Percentiles rank a stretch among this genome's conserved stretches.
Evolutionary conservation across 805 yeast genomes (phyloP).

Genomic region (Spathaspora boniae): DNA sequence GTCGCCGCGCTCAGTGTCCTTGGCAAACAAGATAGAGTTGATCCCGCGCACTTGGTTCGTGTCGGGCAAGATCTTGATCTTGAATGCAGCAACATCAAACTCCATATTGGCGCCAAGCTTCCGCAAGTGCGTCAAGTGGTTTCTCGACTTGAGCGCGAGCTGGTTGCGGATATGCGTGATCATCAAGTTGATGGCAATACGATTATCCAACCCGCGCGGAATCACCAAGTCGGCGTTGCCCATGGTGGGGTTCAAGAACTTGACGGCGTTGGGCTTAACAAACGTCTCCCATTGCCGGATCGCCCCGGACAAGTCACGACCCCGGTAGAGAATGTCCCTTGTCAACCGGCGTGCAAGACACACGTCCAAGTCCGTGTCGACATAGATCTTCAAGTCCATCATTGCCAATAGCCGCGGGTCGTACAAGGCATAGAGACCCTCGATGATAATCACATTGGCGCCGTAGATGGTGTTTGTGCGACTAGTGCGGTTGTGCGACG

Average conservation of each 20-base stretch:
- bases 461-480: conserved; percentile 80
- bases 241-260: conserved; percentile 72
- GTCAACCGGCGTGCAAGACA: conserved; percentile 86
- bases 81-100: conserved; percentile 20
- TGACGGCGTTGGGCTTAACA: conserved; percentile 89
- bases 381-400: conserved; percentile 85
- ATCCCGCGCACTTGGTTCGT: conserved; percentile 72
- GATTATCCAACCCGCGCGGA: conserved; percentile 87
- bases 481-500: conserved; percentile 62
- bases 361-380: conserved; percentile 90
- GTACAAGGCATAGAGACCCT: conserved; percentile 83
- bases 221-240: conserved; percentile 78
- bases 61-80: conserved; percentile 37
- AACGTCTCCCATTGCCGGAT: conserved; percentile 85
- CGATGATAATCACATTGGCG: conserved; percentile 88
- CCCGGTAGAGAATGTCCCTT: conserved; percentile 82
- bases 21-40: conserved; percentile 63
- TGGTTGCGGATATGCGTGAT: conserved; percentile 77
- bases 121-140: conserved; percentile 64
- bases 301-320: conserved; percentile 79
- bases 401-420: conserved; percentile 64
- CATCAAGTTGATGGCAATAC: conserved; percentile 74
- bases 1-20: conserved; percentile 58
- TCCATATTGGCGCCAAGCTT: conserved; percentile 46
- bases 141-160: conserved; percentile 56